phyloP scores from a whole-genome alignment of 305 asterid genomes.

The Fraxinus nigra region DNA sequence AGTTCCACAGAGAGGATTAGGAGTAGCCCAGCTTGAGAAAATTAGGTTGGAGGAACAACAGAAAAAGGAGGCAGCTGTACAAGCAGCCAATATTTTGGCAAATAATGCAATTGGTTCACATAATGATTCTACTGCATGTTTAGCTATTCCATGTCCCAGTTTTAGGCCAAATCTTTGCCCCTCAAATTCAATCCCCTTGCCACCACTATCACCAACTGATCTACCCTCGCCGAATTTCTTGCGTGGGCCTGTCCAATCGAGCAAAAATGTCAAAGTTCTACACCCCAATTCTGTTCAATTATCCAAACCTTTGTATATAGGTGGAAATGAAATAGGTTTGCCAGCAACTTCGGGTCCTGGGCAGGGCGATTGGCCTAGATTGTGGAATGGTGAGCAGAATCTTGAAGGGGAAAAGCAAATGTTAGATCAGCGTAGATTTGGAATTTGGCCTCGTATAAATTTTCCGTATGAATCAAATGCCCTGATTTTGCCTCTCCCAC shows the following conservation, averaged over 20 bases:
- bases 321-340: conserved; percentile 33
- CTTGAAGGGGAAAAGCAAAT: conserved; percentile 28
- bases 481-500: conserved; percentile 38
- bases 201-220: conserved; percentile 31
- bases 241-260: conserved; percentile 34
- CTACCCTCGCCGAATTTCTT: conserved; percentile 37
- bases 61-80: conserved; percentile 44
- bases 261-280: conserved; percentile 33
- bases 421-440: conserved; percentile 36
- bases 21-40: conserved; percentile 94
- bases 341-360: conserved; percentile 27
- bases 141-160: conserved; percentile 13
- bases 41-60: conserved; percentile 77
- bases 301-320: conserved; percentile 28
- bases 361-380: conserved; percentile 38
- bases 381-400: conserved; percentile 45
- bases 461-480: conserved; percentile 21
- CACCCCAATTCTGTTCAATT: conserved; percentile 31
- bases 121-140: conserved; percentile 16
- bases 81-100: conserved; percentile 40
- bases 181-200: conserved; percentile 23
- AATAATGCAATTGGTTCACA: conserved; percentile 31
- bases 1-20: conserved; percentile 87
- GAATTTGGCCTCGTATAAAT: conserved; percentile 28
- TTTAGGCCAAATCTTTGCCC: conserved; percentile 34